Base-by-base conservation (phyloP, 1,139 yeast species). In the Blastobotrys apis region DNA sequence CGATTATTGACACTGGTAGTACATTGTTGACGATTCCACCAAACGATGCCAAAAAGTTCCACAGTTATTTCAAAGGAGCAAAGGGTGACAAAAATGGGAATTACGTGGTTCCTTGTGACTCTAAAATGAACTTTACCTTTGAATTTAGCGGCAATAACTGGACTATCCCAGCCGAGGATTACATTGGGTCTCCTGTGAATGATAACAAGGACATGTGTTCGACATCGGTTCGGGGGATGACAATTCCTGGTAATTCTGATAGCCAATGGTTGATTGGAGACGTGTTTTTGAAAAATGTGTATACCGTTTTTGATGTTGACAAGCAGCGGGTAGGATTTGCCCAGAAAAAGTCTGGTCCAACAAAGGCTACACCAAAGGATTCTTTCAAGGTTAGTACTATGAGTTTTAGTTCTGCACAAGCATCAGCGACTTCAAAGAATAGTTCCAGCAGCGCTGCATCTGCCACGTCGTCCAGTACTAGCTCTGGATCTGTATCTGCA, bases 1-100 rank as follows among this genome's bases (percentile, higher is more conserved):
- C 78, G 4, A 69, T 80, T 35, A 66, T 81, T 22, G 88, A 81
- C 56, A 77, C 84, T 10, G 87, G 86, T 15, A 80, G 86, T 1
- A 80, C 86, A 0, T 75, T 82, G 2, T 62, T 80, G 21, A 77
- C 78, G 5, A 62, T 79, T 41, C 80, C 84, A 2, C 63, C 72
- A n/a, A 63, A 61, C 17, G 85, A 81, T 55, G 85, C 86, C 1
- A 54, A 70, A 33, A 62, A 51, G 21, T 47, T 81, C 12, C 86
- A 81, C 56, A 56, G 74, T 12, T 77, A 68, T 55, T 80, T 82
- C 44, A 54, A 62, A 20, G 61, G 66, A 29, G 65, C 78, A 5
- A 62, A 76, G 44, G 71, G 81, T 9, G 85, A 80, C 57, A 78
- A 79, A 21, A 77, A 79, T 17, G 58, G 71, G 25, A 80, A 78